Evolutionary conservation across 495 filamentous ascomycete species (phyloP).

Genomic region (Astrothelium macrocarpum): DNA sequence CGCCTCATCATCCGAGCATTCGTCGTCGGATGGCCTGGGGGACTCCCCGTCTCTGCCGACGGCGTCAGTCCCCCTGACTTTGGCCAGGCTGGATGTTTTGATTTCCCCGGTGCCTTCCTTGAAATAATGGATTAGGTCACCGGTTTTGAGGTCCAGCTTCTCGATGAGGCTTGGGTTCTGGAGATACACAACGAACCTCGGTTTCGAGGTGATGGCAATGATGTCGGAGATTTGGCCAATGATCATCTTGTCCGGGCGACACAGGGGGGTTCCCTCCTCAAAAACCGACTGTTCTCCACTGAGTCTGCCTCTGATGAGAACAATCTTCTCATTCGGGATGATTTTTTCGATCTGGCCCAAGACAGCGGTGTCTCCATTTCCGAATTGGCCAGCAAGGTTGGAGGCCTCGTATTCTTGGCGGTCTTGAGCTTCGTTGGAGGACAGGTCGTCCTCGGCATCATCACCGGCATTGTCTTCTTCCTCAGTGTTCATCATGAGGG

Average conservation of each 20-base stretch:
- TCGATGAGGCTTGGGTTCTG: constrained; percentile 53
- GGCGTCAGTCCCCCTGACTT: too few relatives aligned
- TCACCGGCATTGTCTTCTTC: not conserved
- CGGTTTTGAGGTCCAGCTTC: constrained; percentile 49
- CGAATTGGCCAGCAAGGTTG: constrained; percentile 58
- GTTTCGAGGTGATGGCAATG: constrained; percentile 70
- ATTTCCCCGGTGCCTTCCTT: too few relatives aligned
- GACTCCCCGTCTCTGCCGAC: too few relatives aligned
- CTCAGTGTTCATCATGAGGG: too few relatives aligned
- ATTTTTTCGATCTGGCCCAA: constrained; percentile 64
- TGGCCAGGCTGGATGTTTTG: too few relatives aligned
- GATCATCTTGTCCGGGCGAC: constrained; percentile 61
- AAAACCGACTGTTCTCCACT: constrained; percentile 72
- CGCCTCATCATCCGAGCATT: too few relatives aligned
- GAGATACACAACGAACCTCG: constrained; percentile 70
- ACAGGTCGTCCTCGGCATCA: constrained; percentile 62
- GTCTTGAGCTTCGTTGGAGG: too few relatives aligned
- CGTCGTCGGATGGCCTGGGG: too few relatives aligned
- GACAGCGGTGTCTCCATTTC: constrained; percentile 60
- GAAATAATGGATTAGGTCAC: too few relatives aligned
- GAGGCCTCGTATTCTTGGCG: too few relatives aligned
- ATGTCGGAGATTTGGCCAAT: constrained; percentile 74
- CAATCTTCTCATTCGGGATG: constrained; percentile 68
- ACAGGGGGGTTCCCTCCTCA: constrained; percentile 73
- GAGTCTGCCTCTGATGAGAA: too few relatives aligned